These are phyloP conservation scores for Pseudonitzschia delicatissima DNA, from an alignment of 108 stramenopile species.

Conservation along the genomic window DNA sequence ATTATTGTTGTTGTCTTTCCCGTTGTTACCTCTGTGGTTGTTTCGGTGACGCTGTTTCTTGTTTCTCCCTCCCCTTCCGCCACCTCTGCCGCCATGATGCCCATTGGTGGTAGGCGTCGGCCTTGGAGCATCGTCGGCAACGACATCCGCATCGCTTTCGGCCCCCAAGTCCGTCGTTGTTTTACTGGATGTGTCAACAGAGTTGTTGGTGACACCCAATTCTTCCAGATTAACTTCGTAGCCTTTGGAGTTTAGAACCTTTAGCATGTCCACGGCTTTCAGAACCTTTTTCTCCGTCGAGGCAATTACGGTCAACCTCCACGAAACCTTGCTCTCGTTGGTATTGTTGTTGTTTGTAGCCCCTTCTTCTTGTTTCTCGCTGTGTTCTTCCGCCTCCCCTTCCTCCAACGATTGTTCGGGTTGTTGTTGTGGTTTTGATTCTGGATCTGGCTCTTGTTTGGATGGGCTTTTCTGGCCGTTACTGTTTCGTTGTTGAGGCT, in stretches of 20 bases:
- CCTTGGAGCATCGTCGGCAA: background rate
- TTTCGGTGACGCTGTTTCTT: background rate
- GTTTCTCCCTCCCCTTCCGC: background rate
- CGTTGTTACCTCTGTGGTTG: no score
- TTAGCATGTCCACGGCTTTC: constrained; percentile 1
- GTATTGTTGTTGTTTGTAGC: background rate
- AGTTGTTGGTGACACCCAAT: background rate
- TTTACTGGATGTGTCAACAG: background rate
- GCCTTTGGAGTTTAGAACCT: background rate
- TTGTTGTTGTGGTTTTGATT: background rate
- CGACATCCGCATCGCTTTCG: background rate
- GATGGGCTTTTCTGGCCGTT: background rate
- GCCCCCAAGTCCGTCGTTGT: background rate
- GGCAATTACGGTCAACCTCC: constrained; percentile 1
- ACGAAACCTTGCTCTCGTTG: background rate
- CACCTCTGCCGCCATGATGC: background rate
- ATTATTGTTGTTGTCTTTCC: no score
- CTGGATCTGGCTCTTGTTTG: background rate
- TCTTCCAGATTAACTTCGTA: background rate
- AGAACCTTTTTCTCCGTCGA: constrained; percentile 1
- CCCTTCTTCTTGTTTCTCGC: background rate
- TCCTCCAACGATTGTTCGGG: background rate
- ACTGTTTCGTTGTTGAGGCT: background rate
- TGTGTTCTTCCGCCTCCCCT: background rate
- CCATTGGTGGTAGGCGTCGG: background rate